Evolutionary conservation across 331 rosid genomes (phyloP).

Genomic region (Stylosanthes scabra): DNA sequence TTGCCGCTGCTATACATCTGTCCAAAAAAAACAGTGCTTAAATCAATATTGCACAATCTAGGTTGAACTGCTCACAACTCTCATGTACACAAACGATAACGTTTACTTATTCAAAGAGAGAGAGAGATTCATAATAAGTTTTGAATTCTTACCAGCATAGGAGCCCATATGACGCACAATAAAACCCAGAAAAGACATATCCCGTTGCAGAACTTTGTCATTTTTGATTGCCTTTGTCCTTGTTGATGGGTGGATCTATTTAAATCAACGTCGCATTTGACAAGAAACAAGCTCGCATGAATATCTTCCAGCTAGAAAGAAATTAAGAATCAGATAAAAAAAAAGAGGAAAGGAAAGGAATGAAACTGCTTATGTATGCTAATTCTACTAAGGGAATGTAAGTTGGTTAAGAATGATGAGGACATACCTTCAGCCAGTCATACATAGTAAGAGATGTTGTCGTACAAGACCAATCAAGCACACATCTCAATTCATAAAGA

Average conservation of each 20-base stretch:
- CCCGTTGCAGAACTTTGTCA: conserved; percentile 92
- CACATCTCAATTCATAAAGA: conserved; percentile 93
- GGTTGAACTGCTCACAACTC: no score
- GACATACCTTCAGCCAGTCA: conserved; percentile 93
- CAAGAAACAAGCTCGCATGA: conserved; percentile 92
- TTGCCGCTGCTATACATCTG: conserved; percentile 99
- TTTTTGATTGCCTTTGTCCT: conserved; percentile 83
- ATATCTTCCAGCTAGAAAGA: conserved; percentile 87
- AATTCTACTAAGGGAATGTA: not conserved
- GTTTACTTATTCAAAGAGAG: not conserved
- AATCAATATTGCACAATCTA: no score
- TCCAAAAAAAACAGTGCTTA: not conserved
- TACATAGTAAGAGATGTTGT: conserved; percentile 94
- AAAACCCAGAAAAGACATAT: conserved; percentile 84
- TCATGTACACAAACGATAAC: not conserved
- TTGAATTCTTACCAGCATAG: conserved; percentile 83
- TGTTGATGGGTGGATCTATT: conserved; percentile 83
- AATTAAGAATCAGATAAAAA: conserved; percentile 27
- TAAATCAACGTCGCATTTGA: conserved; percentile 83
- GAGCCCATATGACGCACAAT: conserved; percentile 94
- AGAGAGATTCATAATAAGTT: conserved; percentile 28
- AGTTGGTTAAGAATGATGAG: conserved; percentile 21
- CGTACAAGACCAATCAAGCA: conserved; percentile 98
- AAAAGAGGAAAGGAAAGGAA: conserved; percentile 24
- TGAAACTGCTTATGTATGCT: not conserved